These are phyloP conservation scores for Eucommia ulmoides DNA, from an alignment of 257 asterid species.

Conservation along the genomic window DNA sequence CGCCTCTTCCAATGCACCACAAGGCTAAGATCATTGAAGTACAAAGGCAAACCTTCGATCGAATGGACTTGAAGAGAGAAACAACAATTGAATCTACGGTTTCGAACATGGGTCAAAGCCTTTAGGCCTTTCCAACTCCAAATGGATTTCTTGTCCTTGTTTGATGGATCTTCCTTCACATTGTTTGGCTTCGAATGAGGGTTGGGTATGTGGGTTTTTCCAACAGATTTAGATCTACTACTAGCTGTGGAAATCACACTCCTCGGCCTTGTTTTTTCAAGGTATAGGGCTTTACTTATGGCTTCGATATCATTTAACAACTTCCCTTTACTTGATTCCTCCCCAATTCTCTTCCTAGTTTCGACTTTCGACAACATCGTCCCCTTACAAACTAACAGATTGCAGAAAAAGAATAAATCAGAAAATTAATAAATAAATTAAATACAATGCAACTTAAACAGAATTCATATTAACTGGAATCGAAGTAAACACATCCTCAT, in stretches of 20 bases:
- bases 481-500: not conserved
- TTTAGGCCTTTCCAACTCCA: slow-evolving; percentile 94
- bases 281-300: slow-evolving; percentile 49
- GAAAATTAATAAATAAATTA: no score
- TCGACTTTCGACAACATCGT: slow-evolving; percentile 52
- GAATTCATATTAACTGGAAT: slow-evolving; percentile 2
- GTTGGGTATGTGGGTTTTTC: slow-evolving; percentile 21
- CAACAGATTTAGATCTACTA: slow-evolving; percentile 82
- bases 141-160: slow-evolving; percentile 61
- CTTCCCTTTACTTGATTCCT: slow-evolving; percentile 51
- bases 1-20: slow-evolving; percentile 85
- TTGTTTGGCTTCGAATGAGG: slow-evolving; percentile 38
- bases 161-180: slow-evolving; percentile 36
- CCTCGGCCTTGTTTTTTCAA: slow-evolving; percentile 35
- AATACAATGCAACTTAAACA: slow-evolving; percentile 6
- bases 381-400: slow-evolving; percentile 16
- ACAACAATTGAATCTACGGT: slow-evolving; percentile 52
- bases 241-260: slow-evolving; percentile 62
- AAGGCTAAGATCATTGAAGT: slow-evolving; percentile 47
- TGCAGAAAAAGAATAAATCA: not conserved
- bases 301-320: slow-evolving; percentile 66
- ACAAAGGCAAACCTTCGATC: slow-evolving; percentile 53
- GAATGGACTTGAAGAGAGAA: slow-evolving; percentile 79
- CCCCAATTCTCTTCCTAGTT: slow-evolving; percentile 51
- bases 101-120: slow-evolving; percentile 58